Evolutionary conservation across 371 early-diverging fungal genomes (phyloP), one percentile per base, ranked within the genome.

Genomic region (Nematocida parisii): DNA sequence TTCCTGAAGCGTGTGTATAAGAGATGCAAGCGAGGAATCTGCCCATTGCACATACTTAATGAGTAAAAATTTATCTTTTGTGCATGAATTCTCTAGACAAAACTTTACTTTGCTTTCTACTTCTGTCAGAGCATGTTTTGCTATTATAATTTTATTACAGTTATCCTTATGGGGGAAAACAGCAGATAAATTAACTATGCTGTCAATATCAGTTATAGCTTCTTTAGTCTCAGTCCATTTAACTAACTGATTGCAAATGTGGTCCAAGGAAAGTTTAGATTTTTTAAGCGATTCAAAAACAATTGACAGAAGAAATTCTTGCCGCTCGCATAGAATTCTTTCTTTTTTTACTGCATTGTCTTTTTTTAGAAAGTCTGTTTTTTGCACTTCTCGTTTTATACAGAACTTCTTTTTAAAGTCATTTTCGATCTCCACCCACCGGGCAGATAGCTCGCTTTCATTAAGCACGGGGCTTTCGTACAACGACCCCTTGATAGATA

Each of bases 261-360:
- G n/a, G 1, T 18, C 22, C 45, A 77, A 33, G n/a, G 45, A 39
- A 13, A 77, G 7, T 18, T 56, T 56, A 13, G 40, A 54, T 70
- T 77, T 77, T 6, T 60, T 62, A 13, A 71, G 6, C 1, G 68
- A 22, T 18, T 54, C 68, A 54, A 66, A 47, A 11, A 77, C 58
- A 33, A 77, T 56, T 9, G 80, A 77, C 4, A 77, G 57, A 70
- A 77, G 71, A 71, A 77, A 77, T 60, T 77, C 80, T 40, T 77
- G 80, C 45, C 50, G 52, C 27, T 70, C 80, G 24, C 50, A 45
- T 4, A 77, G 80, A 56, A 77, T 52, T 33, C 22, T 66, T 13
- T 20, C 13, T 11, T 20, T 33, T 44, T 72, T 75, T 11, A 11
- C 1, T 6, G 24, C 5, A 1, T 15, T 44, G n/a, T 74, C 44